Conservation (phyloP, 345 rosid species). For the Garcia nutans region DNA sequence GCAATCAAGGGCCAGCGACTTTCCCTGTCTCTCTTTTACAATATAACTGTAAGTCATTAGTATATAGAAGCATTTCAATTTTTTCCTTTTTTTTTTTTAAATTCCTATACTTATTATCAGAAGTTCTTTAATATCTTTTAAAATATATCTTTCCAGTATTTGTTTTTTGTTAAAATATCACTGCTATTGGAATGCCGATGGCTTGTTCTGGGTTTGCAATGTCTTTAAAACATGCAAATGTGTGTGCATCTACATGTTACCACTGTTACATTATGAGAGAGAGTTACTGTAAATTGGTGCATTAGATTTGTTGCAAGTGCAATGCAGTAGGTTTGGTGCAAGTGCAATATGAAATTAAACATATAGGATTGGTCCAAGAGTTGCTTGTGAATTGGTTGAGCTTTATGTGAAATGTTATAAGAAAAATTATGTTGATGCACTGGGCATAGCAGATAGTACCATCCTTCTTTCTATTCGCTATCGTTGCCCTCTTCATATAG, state of each 20-base stretch:
- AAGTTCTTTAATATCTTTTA: neutral
- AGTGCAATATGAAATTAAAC: no score
- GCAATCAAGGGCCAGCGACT: slow-evolving; percentile 93
- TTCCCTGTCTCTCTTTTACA: slow-evolving; percentile 87
- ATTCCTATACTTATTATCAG: neutral
- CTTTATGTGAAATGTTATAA: no score
- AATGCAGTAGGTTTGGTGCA: no score
- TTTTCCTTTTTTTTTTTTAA: neutral
- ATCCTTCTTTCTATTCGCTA: no score
- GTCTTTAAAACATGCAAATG: neutral
- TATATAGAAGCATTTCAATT: slow-evolving; percentile 9
- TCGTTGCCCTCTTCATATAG: no score
- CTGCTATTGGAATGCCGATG: neutral
- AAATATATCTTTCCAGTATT: neutral
- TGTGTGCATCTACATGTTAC: neutral
- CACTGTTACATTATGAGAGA: neutral
- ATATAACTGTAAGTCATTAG: slow-evolving; percentile 73
- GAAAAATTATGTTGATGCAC: no score
- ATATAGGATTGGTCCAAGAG: no score
- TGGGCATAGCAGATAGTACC: no score
- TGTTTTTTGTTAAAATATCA: neutral
- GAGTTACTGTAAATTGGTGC: neutral
- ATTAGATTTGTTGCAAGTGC: neutral
- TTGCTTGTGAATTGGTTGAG: no score
- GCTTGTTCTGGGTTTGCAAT: neutral